These are phyloP conservation scores for Ceratobasidium sp. DNA, from an alignment of 1,284 basidiomycete species.

Conservation along the genomic window DNA sequence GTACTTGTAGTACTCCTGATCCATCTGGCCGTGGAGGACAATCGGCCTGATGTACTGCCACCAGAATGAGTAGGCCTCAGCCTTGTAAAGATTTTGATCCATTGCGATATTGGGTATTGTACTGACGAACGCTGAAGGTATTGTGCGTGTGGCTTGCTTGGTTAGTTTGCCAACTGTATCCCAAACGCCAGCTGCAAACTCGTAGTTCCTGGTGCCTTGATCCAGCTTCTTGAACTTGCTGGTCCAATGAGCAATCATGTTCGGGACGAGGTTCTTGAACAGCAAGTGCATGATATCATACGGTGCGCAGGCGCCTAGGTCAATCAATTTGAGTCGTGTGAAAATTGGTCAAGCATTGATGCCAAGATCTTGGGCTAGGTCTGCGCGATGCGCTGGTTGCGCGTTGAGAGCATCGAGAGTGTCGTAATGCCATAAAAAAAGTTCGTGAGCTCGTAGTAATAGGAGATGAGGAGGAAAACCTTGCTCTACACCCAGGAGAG, in stretches of 20 bases:
- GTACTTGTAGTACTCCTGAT: constrained; percentile 48
- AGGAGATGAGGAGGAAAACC: neutral
- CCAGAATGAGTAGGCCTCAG: constrained; percentile 55
- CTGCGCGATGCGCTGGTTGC: neutral
- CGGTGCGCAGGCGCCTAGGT: constrained; percentile 43
- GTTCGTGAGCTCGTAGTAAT: neutral
- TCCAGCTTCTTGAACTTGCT: constrained; percentile 51
- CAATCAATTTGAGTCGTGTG: constrained; percentile 4
- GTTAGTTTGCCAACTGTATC: neutral
- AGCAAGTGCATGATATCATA: constrained; percentile 53
- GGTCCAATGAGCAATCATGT: constrained; percentile 49
- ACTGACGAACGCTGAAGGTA: neutral
- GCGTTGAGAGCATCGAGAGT: neutral
- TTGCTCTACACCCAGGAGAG: neutral
- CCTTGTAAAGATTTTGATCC: constrained; percentile 49
- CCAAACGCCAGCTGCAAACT: constrained; percentile 8
- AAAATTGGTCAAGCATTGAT: constrained; percentile 28
- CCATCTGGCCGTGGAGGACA: constrained; percentile 48
- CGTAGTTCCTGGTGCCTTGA: constrained; percentile 42
- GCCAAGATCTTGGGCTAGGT: constrained; percentile 2
- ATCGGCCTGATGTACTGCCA: constrained; percentile 50
- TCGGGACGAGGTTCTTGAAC: constrained; percentile 32
- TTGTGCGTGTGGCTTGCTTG: constrained; percentile 5
- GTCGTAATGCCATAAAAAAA: neutral
- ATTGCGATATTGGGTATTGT: constrained; percentile 48